Base-by-base conservation (phyloP, 805 yeast species). In the Wickerhamiella kurtzmanii region DNA sequence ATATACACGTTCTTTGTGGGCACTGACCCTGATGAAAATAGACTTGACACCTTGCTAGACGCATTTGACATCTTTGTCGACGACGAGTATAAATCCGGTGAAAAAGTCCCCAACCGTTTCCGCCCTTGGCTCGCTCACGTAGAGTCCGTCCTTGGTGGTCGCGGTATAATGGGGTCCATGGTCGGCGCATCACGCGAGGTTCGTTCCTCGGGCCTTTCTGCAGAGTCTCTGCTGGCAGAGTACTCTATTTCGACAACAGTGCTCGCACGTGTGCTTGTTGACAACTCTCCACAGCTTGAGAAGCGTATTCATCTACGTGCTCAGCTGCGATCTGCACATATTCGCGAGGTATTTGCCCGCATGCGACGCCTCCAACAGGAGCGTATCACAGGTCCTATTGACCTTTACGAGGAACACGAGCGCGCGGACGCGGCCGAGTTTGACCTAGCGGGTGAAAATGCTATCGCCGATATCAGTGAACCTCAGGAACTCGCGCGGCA, bases 121-220 rank as follows among this genome's bases (percentile, higher is more conserved):
- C 82, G 79, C 50, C 72, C 80, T 35, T 86, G 95, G 95, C 58
- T 85, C 41, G 64, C 67, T 43, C 66, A 77, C 11, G 79, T 85
- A 2, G 80, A 73, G 44, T 74, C 73, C 43, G 80, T 88, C 0
- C 56, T 86, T 40, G 85, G 79, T 48, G 96, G 96, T 2, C 73
- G 88, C 55, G 97, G 97, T 5, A 81, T 78, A 56, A 72, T 83
- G 73, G 95, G 96, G 9, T 84, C 96, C 0, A 63, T 81, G 56
- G 97, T 89, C 6, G 96, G 96, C 1, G 95, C 96, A 0, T 80
- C 85, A 49, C 92, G 81, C 8, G 96, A 89, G 54, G 41, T 38
- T 6, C 41, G 41, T 6, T 19, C 25, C 16, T 38, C 70, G 2
- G 75, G 77, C 0, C 55, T 61, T 9, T 64, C 64, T 20, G 72